These are phyloP conservation scores for Auriscalpium vulgare DNA, from an alignment of 768 basidiomycete species.

Conservation along the genomic window DNA sequence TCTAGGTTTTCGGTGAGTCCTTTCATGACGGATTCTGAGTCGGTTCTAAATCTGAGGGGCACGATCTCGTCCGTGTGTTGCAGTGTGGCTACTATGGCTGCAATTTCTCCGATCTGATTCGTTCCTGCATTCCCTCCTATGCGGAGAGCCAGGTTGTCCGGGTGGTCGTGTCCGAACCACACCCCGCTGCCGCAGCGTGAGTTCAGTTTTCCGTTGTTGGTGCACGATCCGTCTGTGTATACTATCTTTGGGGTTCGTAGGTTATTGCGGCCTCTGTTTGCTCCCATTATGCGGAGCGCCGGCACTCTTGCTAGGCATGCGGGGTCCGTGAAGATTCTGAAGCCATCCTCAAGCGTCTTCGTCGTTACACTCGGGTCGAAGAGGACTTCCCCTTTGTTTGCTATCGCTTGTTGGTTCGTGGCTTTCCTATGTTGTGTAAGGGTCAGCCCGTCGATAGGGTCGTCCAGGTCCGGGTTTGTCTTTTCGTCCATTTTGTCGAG, in stretches of 20 bases:
- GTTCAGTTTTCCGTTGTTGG: background rate
- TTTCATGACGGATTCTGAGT: slow-evolving; percentile 16
- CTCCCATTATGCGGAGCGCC: background rate
- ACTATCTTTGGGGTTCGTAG: background rate
- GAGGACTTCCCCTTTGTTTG: background rate
- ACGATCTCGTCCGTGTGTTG: background rate
- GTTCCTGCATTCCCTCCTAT: background rate
- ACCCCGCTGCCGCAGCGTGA: background rate
- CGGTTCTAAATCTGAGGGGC: slow-evolving; percentile 5
- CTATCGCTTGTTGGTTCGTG: background rate
- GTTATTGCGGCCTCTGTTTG: background rate
- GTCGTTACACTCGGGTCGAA: slow-evolving; percentile 3
- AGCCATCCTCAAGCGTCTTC: background rate
- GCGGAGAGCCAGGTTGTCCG: background rate
- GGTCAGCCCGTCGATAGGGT: background rate
- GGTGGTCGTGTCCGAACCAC: background rate
- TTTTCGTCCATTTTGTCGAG: background rate
- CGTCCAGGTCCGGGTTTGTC: background rate
- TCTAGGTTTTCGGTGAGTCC: slow-evolving; percentile 6
- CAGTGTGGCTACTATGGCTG: background rate
- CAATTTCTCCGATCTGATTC: background rate
- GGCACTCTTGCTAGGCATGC: background rate
- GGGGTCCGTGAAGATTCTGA: background rate
- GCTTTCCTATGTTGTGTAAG: background rate
- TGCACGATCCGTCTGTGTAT: background rate